Evolutionary conservation across 305 asterid species (phyloP), one percentile per base, ranked within the genome.

Genomic region (Fraxinus albicans): DNA sequence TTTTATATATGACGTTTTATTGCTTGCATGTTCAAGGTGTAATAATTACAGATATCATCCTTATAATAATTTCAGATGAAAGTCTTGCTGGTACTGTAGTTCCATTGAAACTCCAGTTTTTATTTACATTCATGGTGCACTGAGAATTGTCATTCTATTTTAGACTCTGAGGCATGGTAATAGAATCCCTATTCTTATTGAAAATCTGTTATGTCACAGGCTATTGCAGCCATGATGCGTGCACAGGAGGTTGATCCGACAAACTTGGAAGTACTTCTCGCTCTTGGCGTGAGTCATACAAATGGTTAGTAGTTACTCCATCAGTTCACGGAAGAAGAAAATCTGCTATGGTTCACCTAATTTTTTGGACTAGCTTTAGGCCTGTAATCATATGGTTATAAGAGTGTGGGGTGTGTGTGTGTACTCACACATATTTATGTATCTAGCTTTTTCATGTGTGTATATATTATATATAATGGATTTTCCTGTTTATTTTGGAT

Each of bases 191-290:
- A 53, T 12, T 78, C 19, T 58, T 44, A 74, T 23, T 27, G 79
- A 74, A 50, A 70, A 74, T 53, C 23, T 80, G 85, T 77, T 85
- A 77, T 67, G 29, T 90, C 73, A 84, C 96, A 97, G 99, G 99
- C 99, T 85, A 97, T 97, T 88, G 99, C 99, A 81, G 97, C 99
- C 83, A 97, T 97, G 99, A 97, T 97, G 98, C 94, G 94, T 81
- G 99, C 99, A 15, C 99, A 95, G 79, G 97, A 92, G 89, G 99
- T 88, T 81, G 98, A 97, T 89, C 97, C 99, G 6, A 89, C 97
- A 85, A 97, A 97, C 89, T 85, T 97, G 88, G 99, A 97, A 92
- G 99, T 97, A 80, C 96, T 97, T 86, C 98, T 97, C 53, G 94
- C 99, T 77, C 98, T 97, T 89, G 99, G 99, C 58, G 99, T 97